These are phyloP conservation scores for Penicillium riverlandense DNA, from an alignment of 495 filamentous ascomycete species.

Conservation along the genomic window DNA sequence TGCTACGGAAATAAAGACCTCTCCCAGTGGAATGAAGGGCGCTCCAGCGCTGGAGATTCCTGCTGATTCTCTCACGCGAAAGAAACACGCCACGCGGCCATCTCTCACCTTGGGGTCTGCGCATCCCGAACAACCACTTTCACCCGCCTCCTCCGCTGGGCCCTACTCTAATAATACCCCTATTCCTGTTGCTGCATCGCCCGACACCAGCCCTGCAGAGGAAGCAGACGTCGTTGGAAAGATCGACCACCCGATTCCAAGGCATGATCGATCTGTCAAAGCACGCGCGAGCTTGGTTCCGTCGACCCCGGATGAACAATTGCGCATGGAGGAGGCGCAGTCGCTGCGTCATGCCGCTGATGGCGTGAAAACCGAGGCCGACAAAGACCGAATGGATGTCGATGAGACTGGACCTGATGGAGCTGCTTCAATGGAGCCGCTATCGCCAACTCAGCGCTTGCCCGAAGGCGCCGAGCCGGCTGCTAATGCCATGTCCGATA, in stretches of 20 bases:
- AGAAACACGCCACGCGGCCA: conserved; percentile 24
- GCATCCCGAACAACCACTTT: conserved; percentile 32
- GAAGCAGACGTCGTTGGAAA: conserved; percentile 20
- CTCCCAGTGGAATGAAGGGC: conserved; percentile 10
- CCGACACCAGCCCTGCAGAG: conserved; percentile 36
- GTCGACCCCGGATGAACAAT: conserved; percentile 43
- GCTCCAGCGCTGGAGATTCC: conserved; percentile 13
- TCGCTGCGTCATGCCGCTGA: conserved; percentile 25
- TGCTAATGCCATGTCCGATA: conserved; percentile 7
- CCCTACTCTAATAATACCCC: conserved; percentile 39
- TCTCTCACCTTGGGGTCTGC: conserved; percentile 26
- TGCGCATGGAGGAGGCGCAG: conserved; percentile 42
- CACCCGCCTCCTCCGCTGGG: conserved; percentile 36
- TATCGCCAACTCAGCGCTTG: conserved; percentile 10
- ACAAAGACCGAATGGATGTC: conserved; percentile 19
- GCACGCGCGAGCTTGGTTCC: conserved; percentile 21
- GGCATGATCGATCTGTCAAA: conserved; percentile 13
- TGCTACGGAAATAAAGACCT: conserved; percentile 6
- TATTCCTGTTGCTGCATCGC: conserved; percentile 27
- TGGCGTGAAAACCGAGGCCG: conserved; percentile 5
- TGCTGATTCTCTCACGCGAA: conserved; percentile 8
- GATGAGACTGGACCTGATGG: conserved; percentile 8
- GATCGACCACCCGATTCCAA: conserved; percentile 16
- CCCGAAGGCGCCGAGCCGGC: conserved; percentile 3
- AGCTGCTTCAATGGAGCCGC: conserved; percentile 2